A percentile compares a stretch with the other conserved stretches of the same genome.
These are phyloP conservation scores for Leccinum griseonigrum DNA, from an alignment of 1,284 basidiomycete genomes.

Conservation along the genomic window DNA sequence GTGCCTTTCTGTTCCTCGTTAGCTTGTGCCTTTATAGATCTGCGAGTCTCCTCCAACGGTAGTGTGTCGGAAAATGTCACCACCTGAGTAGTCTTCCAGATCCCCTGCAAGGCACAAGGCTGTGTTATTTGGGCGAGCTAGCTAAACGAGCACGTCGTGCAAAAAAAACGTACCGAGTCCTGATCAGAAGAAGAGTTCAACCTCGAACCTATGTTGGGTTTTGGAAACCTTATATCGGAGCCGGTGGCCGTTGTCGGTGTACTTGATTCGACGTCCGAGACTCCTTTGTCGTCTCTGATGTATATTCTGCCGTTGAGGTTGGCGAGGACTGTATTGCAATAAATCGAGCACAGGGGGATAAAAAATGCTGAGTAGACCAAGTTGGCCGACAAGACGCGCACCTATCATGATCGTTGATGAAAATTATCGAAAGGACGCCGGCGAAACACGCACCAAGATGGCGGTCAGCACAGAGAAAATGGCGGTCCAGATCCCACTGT, in stretches of 20 bases:
- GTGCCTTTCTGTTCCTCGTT: neutral
- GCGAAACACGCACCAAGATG: conserved; percentile 8
- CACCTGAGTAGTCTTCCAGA: conserved; percentile 3
- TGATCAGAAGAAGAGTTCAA: neutral
- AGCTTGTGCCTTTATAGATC: neutral
- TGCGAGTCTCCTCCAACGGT: neutral
- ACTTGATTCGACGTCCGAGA: neutral
- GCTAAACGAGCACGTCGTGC: neutral
- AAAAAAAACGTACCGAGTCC: neutral
- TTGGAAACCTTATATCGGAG: neutral
- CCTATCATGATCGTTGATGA: neutral
- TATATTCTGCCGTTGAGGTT: conserved; percentile 9
- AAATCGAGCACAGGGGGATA: conserved; percentile 2
- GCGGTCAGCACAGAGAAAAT: neutral
- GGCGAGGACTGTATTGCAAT: conserved; percentile 9
- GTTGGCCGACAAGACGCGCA: neutral
- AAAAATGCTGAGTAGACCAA: neutral
- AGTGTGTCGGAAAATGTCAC: neutral
- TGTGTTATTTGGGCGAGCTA: neutral
- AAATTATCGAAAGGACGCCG: neutral
- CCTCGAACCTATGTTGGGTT: neutral
- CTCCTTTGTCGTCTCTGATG: neutral
- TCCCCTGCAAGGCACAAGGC: neutral
- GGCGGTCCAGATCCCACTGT: conserved; percentile 10
- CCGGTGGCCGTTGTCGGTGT: neutral